Conservation (phyloP, 2,329 filamentous ascomycete species). For the Chaetothyriales sp. region DNA sequence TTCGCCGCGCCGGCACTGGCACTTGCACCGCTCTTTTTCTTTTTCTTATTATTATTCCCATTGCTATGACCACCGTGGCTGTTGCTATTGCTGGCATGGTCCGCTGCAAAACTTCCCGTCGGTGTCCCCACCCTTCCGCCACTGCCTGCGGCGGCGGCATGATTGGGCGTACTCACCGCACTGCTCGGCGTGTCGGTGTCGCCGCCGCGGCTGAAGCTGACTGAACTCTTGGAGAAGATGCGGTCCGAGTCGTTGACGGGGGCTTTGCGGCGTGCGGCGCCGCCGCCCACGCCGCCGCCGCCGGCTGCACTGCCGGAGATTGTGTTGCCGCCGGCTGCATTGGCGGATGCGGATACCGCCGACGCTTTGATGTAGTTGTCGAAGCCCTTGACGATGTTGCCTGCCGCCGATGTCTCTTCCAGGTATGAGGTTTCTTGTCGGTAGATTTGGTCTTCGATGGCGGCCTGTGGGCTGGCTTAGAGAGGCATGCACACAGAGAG, state of each 20-base stretch:
- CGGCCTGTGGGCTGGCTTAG: slow-evolving; percentile 28
- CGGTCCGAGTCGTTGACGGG: slow-evolving; percentile 33
- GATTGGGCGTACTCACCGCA: slow-evolving; percentile 34
- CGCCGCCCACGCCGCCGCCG: slow-evolving; percentile 19
- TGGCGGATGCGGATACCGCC: slow-evolving; percentile 30
- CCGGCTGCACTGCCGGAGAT: slow-evolving; percentile 21
- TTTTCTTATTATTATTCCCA: slow-evolving; percentile 26
- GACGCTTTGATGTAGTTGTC: slow-evolving; percentile 94
- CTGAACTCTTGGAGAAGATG: slow-evolving; percentile 36
- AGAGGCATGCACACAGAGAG: background rate
- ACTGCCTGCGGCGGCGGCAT: slow-evolving; percentile 21
- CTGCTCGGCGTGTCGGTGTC: slow-evolving; percentile 20
- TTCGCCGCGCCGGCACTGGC: background rate
- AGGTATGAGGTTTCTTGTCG: slow-evolving; percentile 78
- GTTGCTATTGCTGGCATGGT: slow-evolving; percentile 19
- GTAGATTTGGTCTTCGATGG: slow-evolving; percentile 67
- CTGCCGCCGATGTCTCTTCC: slow-evolving; percentile 67
- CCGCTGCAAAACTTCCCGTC: slow-evolving; percentile 24
- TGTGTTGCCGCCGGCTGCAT: slow-evolving; percentile 39
- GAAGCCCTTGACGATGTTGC: slow-evolving; percentile 95
- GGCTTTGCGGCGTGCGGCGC: slow-evolving; percentile 29
- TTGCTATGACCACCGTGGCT: too few relatives aligned
- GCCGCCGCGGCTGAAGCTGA: slow-evolving; percentile 28
- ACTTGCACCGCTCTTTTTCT: slow-evolving; percentile 16
- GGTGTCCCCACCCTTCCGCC: slow-evolving; percentile 22